A percentile compares a stretch with the other conserved stretches of the same genome.
These are phyloP conservation scores for Penicillium sp. DNA, from an alignment of 2,329 filamentous ascomycete species.

Conservation along the genomic window DNA sequence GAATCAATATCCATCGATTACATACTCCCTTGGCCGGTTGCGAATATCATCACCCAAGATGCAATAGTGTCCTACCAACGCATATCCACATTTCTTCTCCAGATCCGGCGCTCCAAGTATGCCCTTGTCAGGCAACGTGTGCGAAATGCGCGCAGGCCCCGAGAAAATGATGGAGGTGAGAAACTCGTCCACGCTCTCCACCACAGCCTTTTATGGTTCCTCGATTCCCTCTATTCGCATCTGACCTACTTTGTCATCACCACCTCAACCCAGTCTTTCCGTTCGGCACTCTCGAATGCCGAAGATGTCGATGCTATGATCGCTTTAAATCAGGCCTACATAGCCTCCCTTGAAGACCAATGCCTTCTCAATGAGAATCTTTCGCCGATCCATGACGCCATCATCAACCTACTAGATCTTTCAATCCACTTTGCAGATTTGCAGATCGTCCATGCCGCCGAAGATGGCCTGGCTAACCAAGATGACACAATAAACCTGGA, in stretches of 20 bases:
- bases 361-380: slow-evolving; percentile 72
- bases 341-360: slow-evolving; percentile 66
- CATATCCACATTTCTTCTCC: slow-evolving; percentile 76
- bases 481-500: slow-evolving; percentile 3
- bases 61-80: slow-evolving; percentile 70
- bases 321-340: slow-evolving; percentile 66
- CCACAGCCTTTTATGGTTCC: slow-evolving; percentile 76
- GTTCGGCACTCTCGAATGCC: slow-evolving; percentile 60
- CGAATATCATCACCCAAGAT: slow-evolving; percentile 72
- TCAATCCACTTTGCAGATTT: slow-evolving; percentile 70
- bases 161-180: slow-evolving; percentile 43
- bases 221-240: slow-evolving; percentile 74
- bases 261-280: slow-evolving; percentile 63
- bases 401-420: slow-evolving; percentile 78
- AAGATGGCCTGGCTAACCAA: slow-evolving; percentile 6
- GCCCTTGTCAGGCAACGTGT: slow-evolving; percentile 62
- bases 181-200: slow-evolving; percentile 57
- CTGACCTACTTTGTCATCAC: slow-evolving; percentile 73
- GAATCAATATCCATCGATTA: slow-evolving; percentile 70
- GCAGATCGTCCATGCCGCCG: slow-evolving; percentile 46
- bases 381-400: slow-evolving; percentile 69
- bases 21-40: slow-evolving; percentile 66
- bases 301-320: slow-evolving; percentile 84
- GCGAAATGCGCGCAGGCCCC: slow-evolving; percentile 27
- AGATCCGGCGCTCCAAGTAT: slow-evolving; percentile 72